A percentile compares a stretch with the other conserved stretches of the same genome.
These are phyloP conservation scores for Penicillium sp. DNA, from an alignment of 2,329 filamentous ascomycete species.

Conservation along the genomic window DNA sequence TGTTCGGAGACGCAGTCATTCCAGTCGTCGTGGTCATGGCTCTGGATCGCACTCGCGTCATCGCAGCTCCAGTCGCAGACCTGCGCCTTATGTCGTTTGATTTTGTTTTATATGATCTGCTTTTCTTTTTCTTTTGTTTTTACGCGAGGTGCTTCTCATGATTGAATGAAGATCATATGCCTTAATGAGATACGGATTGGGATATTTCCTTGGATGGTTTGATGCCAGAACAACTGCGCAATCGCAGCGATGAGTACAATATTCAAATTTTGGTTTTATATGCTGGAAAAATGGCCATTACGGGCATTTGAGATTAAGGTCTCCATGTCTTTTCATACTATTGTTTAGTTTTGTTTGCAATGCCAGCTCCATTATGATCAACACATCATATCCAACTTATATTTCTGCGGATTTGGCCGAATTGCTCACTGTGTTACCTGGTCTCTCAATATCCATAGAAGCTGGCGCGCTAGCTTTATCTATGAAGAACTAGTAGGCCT, in stretches of 20 bases:
- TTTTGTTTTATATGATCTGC: not conserved
- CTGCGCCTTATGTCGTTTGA: slow-evolving; percentile 33
- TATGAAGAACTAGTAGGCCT: too few species aligned
- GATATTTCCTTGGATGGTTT: not conserved
- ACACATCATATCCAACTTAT: not conserved
- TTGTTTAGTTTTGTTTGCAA: not conserved
- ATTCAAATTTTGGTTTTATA: not conserved
- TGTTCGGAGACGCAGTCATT: slow-evolving; percentile 37
- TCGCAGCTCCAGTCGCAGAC: slow-evolving; percentile 31
- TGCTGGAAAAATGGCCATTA: not conserved
- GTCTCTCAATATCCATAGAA: too few species aligned
- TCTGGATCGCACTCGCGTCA: slow-evolving; percentile 28
- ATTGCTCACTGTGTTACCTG: too few species aligned
- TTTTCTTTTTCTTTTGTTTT: slow-evolving; percentile 1
- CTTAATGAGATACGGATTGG: slow-evolving; percentile 18
- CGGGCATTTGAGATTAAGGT: not conserved
- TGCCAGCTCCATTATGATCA: not conserved
- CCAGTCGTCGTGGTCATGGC: slow-evolving; percentile 35
- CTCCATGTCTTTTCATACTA: not conserved
- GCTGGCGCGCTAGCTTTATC: too few species aligned
- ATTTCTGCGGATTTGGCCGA: too few species aligned
- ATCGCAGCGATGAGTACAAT: not conserved
- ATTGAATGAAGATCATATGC: slow-evolving; percentile 16
- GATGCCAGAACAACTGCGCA: not conserved
- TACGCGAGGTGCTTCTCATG: slow-evolving; percentile 6